phyloP scores from a whole-genome alignment of 2,329 filamentous ascomycete genomes.

The Colletotrichum tropicicola region DNA sequence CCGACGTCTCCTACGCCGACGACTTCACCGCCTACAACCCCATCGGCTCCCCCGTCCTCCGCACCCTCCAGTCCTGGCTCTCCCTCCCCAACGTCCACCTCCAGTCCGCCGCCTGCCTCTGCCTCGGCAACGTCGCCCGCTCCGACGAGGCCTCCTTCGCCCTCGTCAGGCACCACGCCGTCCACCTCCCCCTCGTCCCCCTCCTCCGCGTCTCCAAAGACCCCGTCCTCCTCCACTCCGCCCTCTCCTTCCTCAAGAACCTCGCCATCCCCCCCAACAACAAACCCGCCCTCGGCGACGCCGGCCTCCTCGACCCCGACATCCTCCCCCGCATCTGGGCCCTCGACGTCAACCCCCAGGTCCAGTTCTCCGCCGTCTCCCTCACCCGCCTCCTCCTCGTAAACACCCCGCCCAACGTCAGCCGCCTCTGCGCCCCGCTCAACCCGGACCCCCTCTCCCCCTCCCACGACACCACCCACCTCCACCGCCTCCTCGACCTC shows the following conservation, averaged over 20 bases:
- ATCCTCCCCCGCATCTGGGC: conserved; percentile 64
- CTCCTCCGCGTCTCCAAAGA: conserved; percentile 47
- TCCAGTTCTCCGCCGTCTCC: conserved; percentile 63
- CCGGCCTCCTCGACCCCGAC: conserved; percentile 51
- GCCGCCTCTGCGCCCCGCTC: conserved; percentile 54
- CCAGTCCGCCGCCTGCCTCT: conserved; percentile 66
- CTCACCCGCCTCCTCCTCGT: conserved; percentile 65
- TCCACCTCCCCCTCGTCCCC: conserved; percentile 53
- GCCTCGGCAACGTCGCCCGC: conserved; percentile 69
- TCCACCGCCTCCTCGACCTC: conserved; percentile 48
- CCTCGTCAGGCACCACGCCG: conserved; percentile 54
- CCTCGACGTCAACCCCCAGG: conserved; percentile 57
- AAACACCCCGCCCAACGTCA: conserved; percentile 61
- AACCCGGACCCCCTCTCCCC: conserved; percentile 39
- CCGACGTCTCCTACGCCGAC: conserved; percentile 61
- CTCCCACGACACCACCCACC: conserved; percentile 39
- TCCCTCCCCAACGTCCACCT: conserved; percentile 49
- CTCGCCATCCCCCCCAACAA: conserved; percentile 66
- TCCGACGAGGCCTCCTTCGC: conserved; percentile 62
- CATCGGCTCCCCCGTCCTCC: conserved; percentile 50
- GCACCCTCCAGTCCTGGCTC: conserved; percentile 59
- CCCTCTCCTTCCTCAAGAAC: conserved; percentile 71
- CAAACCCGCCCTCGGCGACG: conserved; percentile 58
- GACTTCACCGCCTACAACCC: conserved; percentile 53
- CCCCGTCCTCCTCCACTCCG: conserved; percentile 64